phyloP scores from a whole-genome alignment of 2,329 filamentous ascomycete species.

The Penicillium sp. region DNA sequence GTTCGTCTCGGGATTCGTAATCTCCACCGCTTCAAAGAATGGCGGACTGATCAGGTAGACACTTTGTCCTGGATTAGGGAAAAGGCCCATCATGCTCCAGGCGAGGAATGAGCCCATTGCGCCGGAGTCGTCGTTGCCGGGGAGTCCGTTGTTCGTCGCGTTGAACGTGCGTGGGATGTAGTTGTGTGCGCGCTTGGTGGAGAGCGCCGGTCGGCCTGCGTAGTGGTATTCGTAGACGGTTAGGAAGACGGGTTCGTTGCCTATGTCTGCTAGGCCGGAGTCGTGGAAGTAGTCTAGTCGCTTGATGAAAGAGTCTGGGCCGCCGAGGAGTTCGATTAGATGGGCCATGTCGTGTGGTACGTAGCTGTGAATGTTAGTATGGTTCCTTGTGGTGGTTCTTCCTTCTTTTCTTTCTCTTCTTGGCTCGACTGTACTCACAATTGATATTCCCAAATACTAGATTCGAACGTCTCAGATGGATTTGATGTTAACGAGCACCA shows the following conservation, averaged over 20 bases:
- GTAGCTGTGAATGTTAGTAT: slow-evolving; percentile 57
- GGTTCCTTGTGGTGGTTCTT: too few relatives aligned
- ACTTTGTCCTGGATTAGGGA: slow-evolving; percentile 69
- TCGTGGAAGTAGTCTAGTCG: slow-evolving; percentile 69
- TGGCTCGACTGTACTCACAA: slow-evolving; percentile 51
- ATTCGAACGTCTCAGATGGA: slow-evolving; percentile 37
- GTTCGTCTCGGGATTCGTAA: slow-evolving; percentile 62
- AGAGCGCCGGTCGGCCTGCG: slow-evolving; percentile 62
- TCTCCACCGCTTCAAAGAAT: slow-evolving; percentile 63
- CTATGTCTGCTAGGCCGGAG: slow-evolving; percentile 65
- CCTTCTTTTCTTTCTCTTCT: too few relatives aligned
- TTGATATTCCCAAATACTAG: slow-evolving; percentile 38
- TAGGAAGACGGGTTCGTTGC: slow-evolving; percentile 66
- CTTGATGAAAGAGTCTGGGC: slow-evolving; percentile 58
- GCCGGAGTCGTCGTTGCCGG: slow-evolving; percentile 71
- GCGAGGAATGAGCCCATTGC: slow-evolving; percentile 71
- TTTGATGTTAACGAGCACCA: slow-evolving; percentile 36
- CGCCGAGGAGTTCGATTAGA: slow-evolving; percentile 64
- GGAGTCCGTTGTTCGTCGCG: slow-evolving; percentile 60
- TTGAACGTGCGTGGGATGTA: slow-evolving; percentile 68
- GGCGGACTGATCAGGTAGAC: slow-evolving; percentile 71
- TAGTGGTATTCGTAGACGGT: slow-evolving; percentile 73
- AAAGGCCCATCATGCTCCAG: slow-evolving; percentile 70
- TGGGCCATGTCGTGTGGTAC: slow-evolving; percentile 52
- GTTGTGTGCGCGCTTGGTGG: slow-evolving; percentile 58